Base-by-base conservation (phyloP, 2,329 filamentous ascomycete species). In the Alternaria longipes region DNA sequence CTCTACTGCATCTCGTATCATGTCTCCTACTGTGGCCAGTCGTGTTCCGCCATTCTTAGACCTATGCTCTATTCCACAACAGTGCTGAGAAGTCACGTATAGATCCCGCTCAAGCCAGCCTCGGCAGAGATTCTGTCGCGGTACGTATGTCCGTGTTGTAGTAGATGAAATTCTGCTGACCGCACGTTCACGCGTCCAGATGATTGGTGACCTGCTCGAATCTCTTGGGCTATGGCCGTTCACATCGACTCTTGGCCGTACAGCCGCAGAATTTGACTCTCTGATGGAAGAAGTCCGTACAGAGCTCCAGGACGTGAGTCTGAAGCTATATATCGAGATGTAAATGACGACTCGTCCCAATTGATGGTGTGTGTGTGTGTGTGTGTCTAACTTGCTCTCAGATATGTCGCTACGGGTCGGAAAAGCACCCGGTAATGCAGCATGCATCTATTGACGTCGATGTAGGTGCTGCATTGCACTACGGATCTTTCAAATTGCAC, bases 221-320 rank as follows among this genome's bases (percentile, higher is more conserved):
- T 79, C 78, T 11, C 70, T 76, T 14, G 73, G 76, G 8, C 64
- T 78, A 12, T 80, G 77, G 77, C 74, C 76, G 1, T 75, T 80
- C 36, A 78, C 73, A 8, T 65, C 74, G 36, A 62, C 66, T 40
- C 69, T 77, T 32, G 73, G 72, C 12, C 77, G 69, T 75, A 72
- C 72, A 24, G 66, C 62, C 26, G 71, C 72, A 16, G 64, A 75
- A 50, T 77, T 77, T 14, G 63, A 69, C 8, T 57, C 64, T 18
- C 68, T 80, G 40, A 78, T 73, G 16, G 52, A 57, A 14, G 70
- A 67, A 14, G 72, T 76, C 24, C 70, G 74, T 22, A 44, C 30
- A 4, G 78, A 80, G 63, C 59, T 77, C 4, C 65, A 60, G 40
- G 68, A 78, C 52, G 46, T 63, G 12, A 73, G 64, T 8, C 38